Evolutionary conservation across 805 yeast genomes (phyloP).

Genomic region (Saccharomycopsis javanensis): DNA sequence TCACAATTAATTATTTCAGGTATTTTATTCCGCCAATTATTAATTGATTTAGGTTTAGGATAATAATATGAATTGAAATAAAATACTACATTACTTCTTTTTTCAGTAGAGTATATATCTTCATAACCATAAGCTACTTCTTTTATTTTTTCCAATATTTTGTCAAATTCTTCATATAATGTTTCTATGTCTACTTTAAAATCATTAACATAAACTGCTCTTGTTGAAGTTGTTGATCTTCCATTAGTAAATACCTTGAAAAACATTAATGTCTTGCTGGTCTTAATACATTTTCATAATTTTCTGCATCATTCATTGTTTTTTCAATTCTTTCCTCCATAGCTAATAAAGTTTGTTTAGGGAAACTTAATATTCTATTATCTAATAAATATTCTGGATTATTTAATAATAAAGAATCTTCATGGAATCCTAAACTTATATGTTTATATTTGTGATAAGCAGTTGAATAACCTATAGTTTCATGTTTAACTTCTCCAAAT

Average conservation of each 20-base stretch:
- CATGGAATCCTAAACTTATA: not conserved
- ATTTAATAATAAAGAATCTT: not conserved
- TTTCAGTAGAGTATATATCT: too few relatives aligned
- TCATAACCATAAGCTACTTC: not conserved
- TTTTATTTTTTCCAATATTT: not conserved
- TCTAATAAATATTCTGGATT: not conserved
- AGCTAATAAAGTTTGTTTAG: not conserved
- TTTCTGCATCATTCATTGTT: not conserved
- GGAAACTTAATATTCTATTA: not conserved
- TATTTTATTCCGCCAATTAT: not conserved
- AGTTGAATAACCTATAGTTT: not conserved
- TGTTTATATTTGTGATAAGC: not conserved
- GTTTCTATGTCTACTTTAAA: not conserved
- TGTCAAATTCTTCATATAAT: not conserved
- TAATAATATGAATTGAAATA: not conserved
- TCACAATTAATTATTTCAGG: not conserved
- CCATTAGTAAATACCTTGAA: not conserved
- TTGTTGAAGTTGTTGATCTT: not conserved
- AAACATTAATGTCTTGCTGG: not conserved
- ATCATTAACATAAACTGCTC: not conserved
- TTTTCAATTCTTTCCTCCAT: not conserved
- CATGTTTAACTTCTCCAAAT: not conserved
- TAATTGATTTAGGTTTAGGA: not conserved
- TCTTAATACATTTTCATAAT: not conserved
- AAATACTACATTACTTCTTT: not conserved